These are phyloP conservation scores for Naumovozyma castellii DNA, from an alignment of 805 yeast species.

Conservation along the genomic window DNA sequence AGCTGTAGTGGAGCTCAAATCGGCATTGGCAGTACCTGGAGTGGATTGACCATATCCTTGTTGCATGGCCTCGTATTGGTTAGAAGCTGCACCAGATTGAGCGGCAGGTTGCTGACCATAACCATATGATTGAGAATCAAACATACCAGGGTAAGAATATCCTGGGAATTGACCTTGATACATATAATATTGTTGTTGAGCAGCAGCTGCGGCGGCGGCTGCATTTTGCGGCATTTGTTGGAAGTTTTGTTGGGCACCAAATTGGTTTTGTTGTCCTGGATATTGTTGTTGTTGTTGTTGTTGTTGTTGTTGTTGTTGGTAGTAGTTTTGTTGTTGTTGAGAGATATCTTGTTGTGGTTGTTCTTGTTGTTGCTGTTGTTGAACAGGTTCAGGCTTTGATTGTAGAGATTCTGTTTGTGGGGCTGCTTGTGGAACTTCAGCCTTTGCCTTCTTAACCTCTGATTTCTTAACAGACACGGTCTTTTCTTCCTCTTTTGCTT, in stretches of 20 bases:
- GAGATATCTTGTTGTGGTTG: constrained; percentile 15
- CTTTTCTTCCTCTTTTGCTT: constrained; percentile 6
- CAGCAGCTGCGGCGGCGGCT: constrained; percentile 21
- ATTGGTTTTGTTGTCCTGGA: constrained; percentile 15
- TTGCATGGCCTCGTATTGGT: constrained; percentile 15
- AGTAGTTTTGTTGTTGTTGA: constrained; percentile 19
- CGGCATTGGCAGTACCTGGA: constrained; percentile 18
- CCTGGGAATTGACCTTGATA: constrained; percentile 32
- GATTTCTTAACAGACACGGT: constrained; percentile 5
- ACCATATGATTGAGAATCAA: constrained; percentile 26
- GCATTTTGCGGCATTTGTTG: constrained; percentile 15
- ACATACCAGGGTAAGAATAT: constrained; percentile 31
- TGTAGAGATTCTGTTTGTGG: constrained; percentile 3
- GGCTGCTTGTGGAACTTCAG: constrained; percentile 6
- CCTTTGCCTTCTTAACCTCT: constrained; percentile 2
- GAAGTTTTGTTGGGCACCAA: constrained; percentile 12
- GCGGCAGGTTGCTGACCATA: constrained; percentile 21
- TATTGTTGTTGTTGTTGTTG: constrained; percentile 23
- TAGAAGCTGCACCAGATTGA: constrained; percentile 3
- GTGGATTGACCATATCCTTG: constrained; percentile 22
- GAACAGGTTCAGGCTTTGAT: constrained; percentile 7
- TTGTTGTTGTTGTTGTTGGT: constrained; percentile 20
- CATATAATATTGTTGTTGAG: constrained; percentile 30
- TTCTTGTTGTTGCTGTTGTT: constrained; percentile 9
- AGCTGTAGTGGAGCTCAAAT: constrained; percentile 6